phyloP scores from a whole-genome alignment of 2,329 filamentous ascomycete species.

The Exophiala lecanii-corni region DNA sequence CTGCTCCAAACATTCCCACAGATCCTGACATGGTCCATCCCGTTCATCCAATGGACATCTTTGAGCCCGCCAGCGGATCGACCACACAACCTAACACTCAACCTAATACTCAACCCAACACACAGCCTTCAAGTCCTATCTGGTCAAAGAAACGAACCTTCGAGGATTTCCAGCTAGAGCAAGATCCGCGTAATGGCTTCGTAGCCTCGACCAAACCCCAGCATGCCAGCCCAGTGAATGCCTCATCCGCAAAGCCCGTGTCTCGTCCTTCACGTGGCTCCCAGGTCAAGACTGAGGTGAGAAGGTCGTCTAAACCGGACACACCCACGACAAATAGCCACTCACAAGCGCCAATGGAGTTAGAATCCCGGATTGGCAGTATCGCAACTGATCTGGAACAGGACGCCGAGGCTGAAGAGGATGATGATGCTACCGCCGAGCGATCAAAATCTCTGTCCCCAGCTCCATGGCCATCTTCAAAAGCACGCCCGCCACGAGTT shows the following conservation, averaged over 20 bases:
- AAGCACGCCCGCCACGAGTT: slow-evolving; percentile 11
- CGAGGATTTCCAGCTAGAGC: slow-evolving; percentile 21
- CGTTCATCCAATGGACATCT: slow-evolving; percentile 13
- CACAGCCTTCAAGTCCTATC: slow-evolving; percentile 26
- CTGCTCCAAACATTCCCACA: slow-evolving; percentile 19
- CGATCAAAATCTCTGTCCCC: slow-evolving; percentile 19
- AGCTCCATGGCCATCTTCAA: slow-evolving; percentile 17
- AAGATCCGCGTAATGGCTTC: slow-evolving; percentile 15
- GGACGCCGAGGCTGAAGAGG: slow-evolving; percentile 20
- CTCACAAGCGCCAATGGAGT: slow-evolving; percentile 15
- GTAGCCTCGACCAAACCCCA: slow-evolving; percentile 9
- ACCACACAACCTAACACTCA: slow-evolving; percentile 21
- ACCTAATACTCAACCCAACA: slow-evolving; percentile 21
- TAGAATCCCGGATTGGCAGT: slow-evolving; percentile 2
- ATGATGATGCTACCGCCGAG: slow-evolving; percentile 12
- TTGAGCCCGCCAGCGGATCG: slow-evolving; percentile 18
- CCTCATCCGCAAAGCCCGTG: slow-evolving; percentile 8
- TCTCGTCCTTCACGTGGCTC: slow-evolving; percentile 13
- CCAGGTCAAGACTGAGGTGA: slow-evolving; percentile 15
- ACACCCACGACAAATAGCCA: slow-evolving; percentile 20
- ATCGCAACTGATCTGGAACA: slow-evolving; percentile 11
- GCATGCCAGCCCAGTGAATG: slow-evolving; percentile 4
- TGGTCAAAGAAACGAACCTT: slow-evolving; percentile 25
- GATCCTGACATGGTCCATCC: slow-evolving; percentile 20
- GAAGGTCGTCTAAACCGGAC: slow-evolving; percentile 13